Percentiles rank a stretch among this genome's conserved stretches.
Evolutionary conservation across 2,329 filamentous ascomycete genomes (phyloP).

Genomic region (Sporothrix pseudoabietina): DNA sequence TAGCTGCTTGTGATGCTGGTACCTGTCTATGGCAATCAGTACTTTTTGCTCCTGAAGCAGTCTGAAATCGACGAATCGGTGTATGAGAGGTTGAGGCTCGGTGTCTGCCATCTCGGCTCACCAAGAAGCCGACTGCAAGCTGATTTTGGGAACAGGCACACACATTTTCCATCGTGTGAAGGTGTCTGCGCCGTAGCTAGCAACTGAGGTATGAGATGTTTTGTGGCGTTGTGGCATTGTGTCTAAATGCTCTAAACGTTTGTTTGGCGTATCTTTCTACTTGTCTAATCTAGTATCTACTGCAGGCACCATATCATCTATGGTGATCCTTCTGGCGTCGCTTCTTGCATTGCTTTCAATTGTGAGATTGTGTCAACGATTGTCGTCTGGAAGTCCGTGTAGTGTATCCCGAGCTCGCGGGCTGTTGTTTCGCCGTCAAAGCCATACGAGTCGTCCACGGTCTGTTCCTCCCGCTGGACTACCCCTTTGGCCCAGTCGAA

Average conservation of each 20-base stretch:
- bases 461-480: constrained; percentile 24
- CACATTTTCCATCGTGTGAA: no score
- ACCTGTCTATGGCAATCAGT: background rate
- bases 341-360: constrained; percentile 15
- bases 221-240: no score
- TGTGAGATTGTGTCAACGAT: constrained; percentile 25
- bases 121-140: no score
- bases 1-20: background rate
- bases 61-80: no score
- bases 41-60: background rate
- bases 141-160: no score
- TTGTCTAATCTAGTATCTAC: background rate
- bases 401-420: constrained; percentile 22
- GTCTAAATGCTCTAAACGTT: no score
- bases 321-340: background rate
- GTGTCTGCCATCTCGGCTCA: no score
- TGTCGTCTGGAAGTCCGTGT: constrained; percentile 23
- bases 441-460: constrained; percentile 26
- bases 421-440: constrained; percentile 31
- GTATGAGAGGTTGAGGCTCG: no score
- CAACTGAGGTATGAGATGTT: no score
- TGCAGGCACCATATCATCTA: background rate
- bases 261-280: background rate
- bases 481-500: constrained; percentile 45
- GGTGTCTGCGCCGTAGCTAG: no score